A percentile compares a stretch with the other conserved stretches of the same genome.
These are phyloP conservation scores for Claviceps spartinae DNA, from an alignment of 2,329 filamentous ascomycete species.

Conservation along the genomic window DNA sequence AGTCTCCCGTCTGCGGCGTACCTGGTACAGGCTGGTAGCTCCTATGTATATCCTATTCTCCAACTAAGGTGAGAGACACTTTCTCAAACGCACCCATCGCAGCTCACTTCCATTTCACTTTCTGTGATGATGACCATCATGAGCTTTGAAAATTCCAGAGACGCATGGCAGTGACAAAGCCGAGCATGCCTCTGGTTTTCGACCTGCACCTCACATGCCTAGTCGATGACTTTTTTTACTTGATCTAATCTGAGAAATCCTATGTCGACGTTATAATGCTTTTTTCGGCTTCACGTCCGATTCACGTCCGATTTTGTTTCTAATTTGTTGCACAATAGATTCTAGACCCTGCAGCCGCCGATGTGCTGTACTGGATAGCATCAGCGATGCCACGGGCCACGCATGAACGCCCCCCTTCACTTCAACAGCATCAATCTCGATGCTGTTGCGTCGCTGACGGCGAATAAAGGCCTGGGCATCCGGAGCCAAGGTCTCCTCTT, in stretches of 20 bases:
- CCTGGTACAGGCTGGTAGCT: too few species aligned
- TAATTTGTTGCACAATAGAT: conserved; percentile 25
- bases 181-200: conserved; percentile 37
- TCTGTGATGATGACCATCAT: conserved; percentile 27
- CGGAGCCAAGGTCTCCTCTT: conserved; percentile 63
- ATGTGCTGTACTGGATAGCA: conserved; percentile 34
- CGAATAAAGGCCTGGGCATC: conserved; percentile 51
- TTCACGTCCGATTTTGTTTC: conserved; percentile 15
- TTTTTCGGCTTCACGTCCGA: conserved; percentile 9
- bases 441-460: conserved; percentile 37
- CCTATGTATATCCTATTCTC: too few species aligned
- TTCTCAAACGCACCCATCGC: not conserved
- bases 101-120: not conserved
- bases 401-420: conserved; percentile 61
- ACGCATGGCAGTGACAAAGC: conserved; percentile 30
- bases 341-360: conserved; percentile 39
- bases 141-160: conserved; percentile 24
- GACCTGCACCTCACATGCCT: conserved; percentile 13
- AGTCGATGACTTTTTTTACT: conserved; percentile 33
- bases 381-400: conserved; percentile 63
- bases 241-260: conserved; percentile 48
- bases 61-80: not conserved
- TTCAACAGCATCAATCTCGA: conserved; percentile 42
- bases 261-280: conserved; percentile 5
- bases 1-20: too few species aligned